Evolutionary conservation across 768 basidiomycete species (phyloP), one percentile per base, ranked within the genome.

Genomic region (Hygrophoropsis aurantiaca): DNA sequence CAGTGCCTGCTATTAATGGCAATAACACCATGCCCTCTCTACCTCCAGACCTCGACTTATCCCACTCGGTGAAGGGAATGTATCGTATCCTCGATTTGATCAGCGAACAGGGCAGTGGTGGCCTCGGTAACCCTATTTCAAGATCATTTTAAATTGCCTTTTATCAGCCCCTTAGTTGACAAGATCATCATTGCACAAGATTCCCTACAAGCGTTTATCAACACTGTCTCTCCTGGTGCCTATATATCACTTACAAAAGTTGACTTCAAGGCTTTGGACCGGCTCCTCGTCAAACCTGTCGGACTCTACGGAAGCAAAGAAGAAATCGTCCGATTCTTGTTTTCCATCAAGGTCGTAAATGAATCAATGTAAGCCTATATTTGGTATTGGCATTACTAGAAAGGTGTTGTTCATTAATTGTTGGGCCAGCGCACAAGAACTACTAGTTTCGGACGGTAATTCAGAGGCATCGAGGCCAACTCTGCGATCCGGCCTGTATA

Each of bases 151-250:
- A 13, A 1, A 11, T 42, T 19, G n/a, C 8, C 41, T n/a, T 23
- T 15, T 6, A 30, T 30, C 27, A 21, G 39, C 35, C 2, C 3
- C 40, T 15, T 49, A 81, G 82, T 82, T 32, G 80, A 82, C 53
- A 84, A 85, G 56, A 74, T 84, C 25, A 76, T 84, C 58, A 84
- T 85, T 23, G 67, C 69, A 2, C 79, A 81, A 57, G 63, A 71
- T 2, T 74, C 78, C 3, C 62, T 84, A 11, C 62, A 66, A 49
- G 51, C 64, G 2, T 74, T 84, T 42, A 71, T 80, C 54, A 78
- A 82, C 42, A 57, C 56, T 15, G 38, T 82, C 8, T 67, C 55
- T 33, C 79, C 82, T 0, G 74, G 77, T 1, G 74, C 83, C 4
- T 84, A 81, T 53, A 50, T 54, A 1, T 78, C 79, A 0, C 64